These are phyloP conservation scores for Eucommia ulmoides DNA, from an alignment of 257 asterid genomes.

Conservation along the genomic window DNA sequence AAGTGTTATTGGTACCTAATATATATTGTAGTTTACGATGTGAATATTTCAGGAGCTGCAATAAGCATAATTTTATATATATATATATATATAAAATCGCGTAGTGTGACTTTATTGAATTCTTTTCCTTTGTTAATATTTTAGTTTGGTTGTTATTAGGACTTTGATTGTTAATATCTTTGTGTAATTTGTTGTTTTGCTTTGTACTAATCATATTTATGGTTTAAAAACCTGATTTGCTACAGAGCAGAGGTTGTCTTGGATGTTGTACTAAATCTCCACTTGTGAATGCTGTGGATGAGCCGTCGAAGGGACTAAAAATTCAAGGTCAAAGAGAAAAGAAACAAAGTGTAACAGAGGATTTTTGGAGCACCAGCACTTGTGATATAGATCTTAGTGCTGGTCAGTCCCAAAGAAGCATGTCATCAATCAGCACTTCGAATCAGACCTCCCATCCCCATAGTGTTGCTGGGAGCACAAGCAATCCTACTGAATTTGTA, in stretches of 20 bases:
- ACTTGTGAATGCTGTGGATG: conserved; percentile 58
- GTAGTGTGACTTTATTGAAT: too few relatives aligned
- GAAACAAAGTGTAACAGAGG: conserved; percentile 49
- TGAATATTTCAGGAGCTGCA: too few relatives aligned
- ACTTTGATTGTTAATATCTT: too few relatives aligned
- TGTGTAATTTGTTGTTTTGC: too few relatives aligned
- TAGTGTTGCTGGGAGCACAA: conserved; percentile 26
- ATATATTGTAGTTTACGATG: too few relatives aligned
- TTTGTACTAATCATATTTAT: too few relatives aligned
- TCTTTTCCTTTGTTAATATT: too few relatives aligned
- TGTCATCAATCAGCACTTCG: conserved; percentile 50
- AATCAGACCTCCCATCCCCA: conserved; percentile 32
- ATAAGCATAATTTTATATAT: too few relatives aligned
- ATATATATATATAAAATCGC: too few relatives aligned
- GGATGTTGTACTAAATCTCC: conserved; percentile 55
- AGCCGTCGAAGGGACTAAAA: conserved; percentile 59
- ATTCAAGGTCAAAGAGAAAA: conserved; percentile 53
- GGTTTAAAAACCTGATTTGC: conserved; percentile 34
- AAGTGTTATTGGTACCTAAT: too few relatives aligned
- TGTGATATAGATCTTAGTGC: conserved; percentile 45
- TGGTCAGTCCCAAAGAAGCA: conserved; percentile 60
- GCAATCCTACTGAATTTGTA: conserved; percentile 45
- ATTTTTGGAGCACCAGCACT: conserved; percentile 78
- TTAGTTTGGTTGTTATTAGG: too few relatives aligned
- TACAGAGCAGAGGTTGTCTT: conserved; percentile 72